Evolutionary conservation across 129 eudicot genomes (phyloP).

Genomic region (Oenanthe sinensis): DNA sequence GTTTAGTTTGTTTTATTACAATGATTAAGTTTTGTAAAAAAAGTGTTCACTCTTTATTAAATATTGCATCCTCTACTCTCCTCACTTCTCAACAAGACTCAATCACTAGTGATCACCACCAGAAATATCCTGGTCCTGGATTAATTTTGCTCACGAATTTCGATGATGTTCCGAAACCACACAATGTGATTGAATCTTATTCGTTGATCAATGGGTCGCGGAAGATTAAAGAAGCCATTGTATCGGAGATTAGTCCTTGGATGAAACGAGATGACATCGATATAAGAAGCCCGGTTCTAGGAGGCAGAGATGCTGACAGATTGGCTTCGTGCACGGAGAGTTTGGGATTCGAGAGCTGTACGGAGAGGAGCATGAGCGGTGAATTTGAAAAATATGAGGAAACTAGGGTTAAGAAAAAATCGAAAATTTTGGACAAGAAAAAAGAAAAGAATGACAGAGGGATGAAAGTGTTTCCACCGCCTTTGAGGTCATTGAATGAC

Average conservation of each 20-base stretch:
- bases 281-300: conserved; percentile 7
- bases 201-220: not conserved
- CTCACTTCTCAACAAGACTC: not conserved
- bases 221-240: not conserved
- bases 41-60: conserved; percentile 12
- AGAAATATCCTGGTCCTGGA: not conserved
- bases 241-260: not conserved
- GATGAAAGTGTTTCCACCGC: conserved; percentile 29
- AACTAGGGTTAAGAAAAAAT: not conserved
- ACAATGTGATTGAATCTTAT: not conserved
- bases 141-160: not conserved
- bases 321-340: conserved; percentile 35
- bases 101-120: not conserved
- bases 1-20: not conserved
- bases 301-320: conserved; percentile 16
- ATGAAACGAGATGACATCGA: conserved; percentile 13
- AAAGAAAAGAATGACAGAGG: not conserved
- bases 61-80: not conserved
- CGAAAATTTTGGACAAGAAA: not conserved
- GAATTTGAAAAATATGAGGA: not conserved
- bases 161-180: not conserved
- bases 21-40: conserved; percentile 18
- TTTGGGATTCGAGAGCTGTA: conserved; percentile 36
- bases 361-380: conserved; percentile 16
- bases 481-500: conserved; percentile 17